A percentile compares a stretch with the other conserved stretches of the same genome.
Conservation (phyloP, 371 early-diverging fungal genomes). For the Syncephalis plumigaleata region DNA sequence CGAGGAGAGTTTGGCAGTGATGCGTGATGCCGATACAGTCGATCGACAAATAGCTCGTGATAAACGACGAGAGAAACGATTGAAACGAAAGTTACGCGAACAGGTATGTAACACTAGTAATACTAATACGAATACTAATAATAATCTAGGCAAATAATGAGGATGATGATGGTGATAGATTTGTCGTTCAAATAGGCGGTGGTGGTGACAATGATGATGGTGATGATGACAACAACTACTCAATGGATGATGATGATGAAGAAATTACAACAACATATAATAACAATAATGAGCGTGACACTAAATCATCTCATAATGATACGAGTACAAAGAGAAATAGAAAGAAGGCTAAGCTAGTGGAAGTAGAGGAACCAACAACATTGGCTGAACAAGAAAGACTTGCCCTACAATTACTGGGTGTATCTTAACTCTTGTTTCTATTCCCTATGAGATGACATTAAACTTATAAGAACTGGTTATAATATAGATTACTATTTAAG, state of each 20-base stretch:
- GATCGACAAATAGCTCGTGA: slow-evolving; percentile 53
- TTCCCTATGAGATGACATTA: no score
- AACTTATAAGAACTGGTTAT: no score
- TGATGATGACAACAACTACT: slow-evolving; percentile 7
- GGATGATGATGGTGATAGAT: slow-evolving; percentile 7
- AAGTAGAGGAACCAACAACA: slow-evolving; percentile 37
- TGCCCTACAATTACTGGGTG: slow-evolving; percentile 27
- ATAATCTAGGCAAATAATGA: slow-evolving; percentile 10
- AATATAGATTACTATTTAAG: no score
- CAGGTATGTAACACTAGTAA: slow-evolving; percentile 13
- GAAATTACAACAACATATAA: background rate
- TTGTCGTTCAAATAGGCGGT: slow-evolving; percentile 4
- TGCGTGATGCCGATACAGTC: slow-evolving; percentile 51
- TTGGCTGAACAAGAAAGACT: slow-evolving; percentile 45
- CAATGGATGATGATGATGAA: background rate
- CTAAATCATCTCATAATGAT: background rate
- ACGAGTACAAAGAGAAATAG: slow-evolving; percentile 20
- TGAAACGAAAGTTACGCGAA: slow-evolving; percentile 43
- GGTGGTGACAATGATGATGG: slow-evolving; percentile 2
- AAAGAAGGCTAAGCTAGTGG: slow-evolving; percentile 34
- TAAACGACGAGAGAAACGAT: slow-evolving; percentile 51
- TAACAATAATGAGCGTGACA: background rate
- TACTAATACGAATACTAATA: background rate
- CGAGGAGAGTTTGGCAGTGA: slow-evolving; percentile 29
- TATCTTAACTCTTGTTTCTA: background rate